A percentile compares a stretch with the other conserved stretches of the same genome.
Conservation (phyloP, 768 basidiomycete species). For the Boletellus sp. region DNA sequence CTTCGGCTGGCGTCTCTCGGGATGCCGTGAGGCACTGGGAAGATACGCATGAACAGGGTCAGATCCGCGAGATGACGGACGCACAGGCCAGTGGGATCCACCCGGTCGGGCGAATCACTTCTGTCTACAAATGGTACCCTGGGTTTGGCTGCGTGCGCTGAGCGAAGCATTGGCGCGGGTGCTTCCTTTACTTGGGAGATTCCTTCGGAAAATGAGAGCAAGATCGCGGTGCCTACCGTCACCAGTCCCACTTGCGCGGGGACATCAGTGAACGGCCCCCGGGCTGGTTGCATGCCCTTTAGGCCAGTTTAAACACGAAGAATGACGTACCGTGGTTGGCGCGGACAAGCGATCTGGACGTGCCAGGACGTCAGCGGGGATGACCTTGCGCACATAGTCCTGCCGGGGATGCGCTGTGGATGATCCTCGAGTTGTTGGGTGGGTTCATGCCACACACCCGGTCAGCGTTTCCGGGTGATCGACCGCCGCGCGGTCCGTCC, state of each 20-base stretch:
- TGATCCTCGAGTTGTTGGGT: conserved; percentile 16
- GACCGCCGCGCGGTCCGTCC: conserved; percentile 10
- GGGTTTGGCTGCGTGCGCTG: not conserved
- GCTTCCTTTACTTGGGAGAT: not conserved
- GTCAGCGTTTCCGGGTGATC: conserved; percentile 13
- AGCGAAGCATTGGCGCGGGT: conserved; percentile 1
- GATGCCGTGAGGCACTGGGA: not conserved
- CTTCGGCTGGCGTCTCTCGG: not conserved
- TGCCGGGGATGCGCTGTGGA: not conserved
- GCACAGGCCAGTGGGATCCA: conserved; percentile 7
- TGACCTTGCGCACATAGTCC: not conserved
- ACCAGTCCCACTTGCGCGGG: not conserved
- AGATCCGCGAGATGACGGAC: conserved; percentile 2
- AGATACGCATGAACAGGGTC: conserved; percentile 1
- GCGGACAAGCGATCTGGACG: not conserved
- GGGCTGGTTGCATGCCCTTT: not conserved
- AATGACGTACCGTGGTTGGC: conserved; percentile 7
- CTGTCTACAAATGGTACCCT: conserved; percentile 4
- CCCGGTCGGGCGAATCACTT: conserved; percentile 11
- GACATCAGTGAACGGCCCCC: not conserved
- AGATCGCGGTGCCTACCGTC: not conserved
- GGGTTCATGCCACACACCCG: not conserved
- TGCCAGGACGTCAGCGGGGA: conserved; percentile 5
- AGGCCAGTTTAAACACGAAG: not conserved
- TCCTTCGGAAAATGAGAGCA: not conserved